Base-by-base conservation (phyloP, 2,329 filamentous ascomycete genomes). In the Dryadomyces quercus-mongolicae region DNA sequence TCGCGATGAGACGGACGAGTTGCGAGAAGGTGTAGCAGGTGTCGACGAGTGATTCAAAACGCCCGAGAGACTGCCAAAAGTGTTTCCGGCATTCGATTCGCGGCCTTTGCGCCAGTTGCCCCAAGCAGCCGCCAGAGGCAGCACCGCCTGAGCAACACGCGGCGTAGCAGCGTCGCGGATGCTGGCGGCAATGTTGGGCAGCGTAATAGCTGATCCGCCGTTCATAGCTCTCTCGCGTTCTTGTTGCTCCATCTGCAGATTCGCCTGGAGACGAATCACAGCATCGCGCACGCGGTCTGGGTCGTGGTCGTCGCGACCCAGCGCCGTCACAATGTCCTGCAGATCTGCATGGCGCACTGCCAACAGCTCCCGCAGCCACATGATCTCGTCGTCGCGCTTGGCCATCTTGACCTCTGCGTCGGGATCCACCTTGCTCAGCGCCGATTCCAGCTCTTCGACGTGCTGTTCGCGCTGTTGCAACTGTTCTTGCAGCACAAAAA, bases 161-260 rank as follows among this genome's bases (percentile, higher is more conserved):
- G 91, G 92, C 2, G 88, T 86, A 5, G 85, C 82, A 12, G 88
- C 85, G 59, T 91, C 82, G 60, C 81, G 82, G 49, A 91, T 83
- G 36, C 88, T 80, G 18, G 52, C 47, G 5, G 52, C 52, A 45
- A 95, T 79, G 44, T 86, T 88, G 5, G 88, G 86, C 61, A 93
- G 74, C 53, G 75, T 80, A 57, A 84, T 76, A 31, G 80, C 74
- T 8, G 82, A 85, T 15, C 80, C 80, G 49, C 84, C 84, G 53
- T 85, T 83, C 70, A 88, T 79, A 1, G 88, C 84, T 56, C 93
- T 81, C 68, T 97, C 92, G 52, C 89, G 88, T 70, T 96, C 91
- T 66, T 95, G 89, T 66, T 94, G 88, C 68, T 98, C 92, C 93
- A 98, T 98, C 66, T 97, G 89, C 40, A 98, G 75, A 64, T 95